A percentile compares a stretch with the other conserved stretches of the same genome.
phyloP scores from a whole-genome alignment of 495 filamentous ascomycete genomes.

The Talaromyces ruber region DNA sequence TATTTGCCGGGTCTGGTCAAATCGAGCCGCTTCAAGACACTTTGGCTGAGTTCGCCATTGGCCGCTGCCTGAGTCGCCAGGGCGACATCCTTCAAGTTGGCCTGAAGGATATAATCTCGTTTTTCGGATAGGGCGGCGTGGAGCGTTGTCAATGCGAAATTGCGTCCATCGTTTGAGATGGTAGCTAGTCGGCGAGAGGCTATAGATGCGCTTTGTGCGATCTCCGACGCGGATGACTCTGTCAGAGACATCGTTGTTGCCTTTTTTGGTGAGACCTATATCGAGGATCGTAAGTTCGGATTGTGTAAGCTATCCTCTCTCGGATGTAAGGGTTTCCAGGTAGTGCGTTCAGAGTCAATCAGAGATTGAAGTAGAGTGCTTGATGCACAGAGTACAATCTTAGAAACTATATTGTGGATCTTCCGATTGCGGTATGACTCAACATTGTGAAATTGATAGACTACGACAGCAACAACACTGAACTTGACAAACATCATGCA shows the following conservation, averaged over 20 bases:
- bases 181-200: slow-evolving; percentile 63
- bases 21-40: slow-evolving; percentile 86
- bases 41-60: slow-evolving; percentile 67
- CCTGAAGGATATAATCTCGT: slow-evolving; percentile 67
- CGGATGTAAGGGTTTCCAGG: neutral
- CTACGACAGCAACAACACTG: neutral
- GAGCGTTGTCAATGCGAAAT: slow-evolving; percentile 76
- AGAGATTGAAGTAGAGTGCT: neutral
- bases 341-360: too few species aligned
- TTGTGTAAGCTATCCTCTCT: neutral
- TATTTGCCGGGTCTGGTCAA: slow-evolving; percentile 80
- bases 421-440: neutral
- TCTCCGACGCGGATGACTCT: slow-evolving; percentile 56
- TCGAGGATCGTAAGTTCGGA: neutral
- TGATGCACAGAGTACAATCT: neutral
- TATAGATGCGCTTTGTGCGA: slow-evolving; percentile 59
- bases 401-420: neutral
- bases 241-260: slow-evolving; percentile 60
- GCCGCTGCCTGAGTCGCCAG: slow-evolving; percentile 62
- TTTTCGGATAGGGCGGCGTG: slow-evolving; percentile 60
- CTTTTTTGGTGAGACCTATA: neutral
- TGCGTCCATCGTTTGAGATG: slow-evolving; percentile 56
- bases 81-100: slow-evolving; percentile 75
- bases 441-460: neutral
- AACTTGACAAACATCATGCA: neutral